Percentiles rank a stretch among this genome's conserved stretches.
phyloP scores from a whole-genome alignment of 2,329 filamentous ascomycete species.

The Nannizziopsis arthrosporioides region DNA sequence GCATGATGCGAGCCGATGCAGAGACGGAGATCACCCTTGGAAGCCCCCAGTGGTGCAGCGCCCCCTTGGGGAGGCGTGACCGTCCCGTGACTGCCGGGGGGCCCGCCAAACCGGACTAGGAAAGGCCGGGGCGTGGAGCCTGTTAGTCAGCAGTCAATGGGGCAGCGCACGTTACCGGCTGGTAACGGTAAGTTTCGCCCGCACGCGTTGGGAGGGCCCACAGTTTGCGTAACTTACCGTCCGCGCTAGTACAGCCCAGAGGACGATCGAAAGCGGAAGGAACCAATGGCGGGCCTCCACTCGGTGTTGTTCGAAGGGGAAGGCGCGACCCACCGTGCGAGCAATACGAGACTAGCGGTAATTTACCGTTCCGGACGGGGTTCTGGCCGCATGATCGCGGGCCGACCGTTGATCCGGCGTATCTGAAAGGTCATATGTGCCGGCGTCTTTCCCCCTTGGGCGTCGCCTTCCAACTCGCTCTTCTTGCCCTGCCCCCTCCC shows the following conservation, averaged over 20 bases:
- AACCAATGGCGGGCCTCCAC: slow-evolving; percentile 1
- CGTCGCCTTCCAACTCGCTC: slow-evolving; percentile 14
- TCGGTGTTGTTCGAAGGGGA: neutral
- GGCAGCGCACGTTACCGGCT: too few species aligned
- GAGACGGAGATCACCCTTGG: too few species aligned
- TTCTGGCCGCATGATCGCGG: neutral
- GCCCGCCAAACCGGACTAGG: slow-evolving; percentile 2
- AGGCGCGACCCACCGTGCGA: neutral
- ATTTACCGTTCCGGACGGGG: neutral
- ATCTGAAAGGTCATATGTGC: slow-evolving; percentile 9
- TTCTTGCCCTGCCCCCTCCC: slow-evolving; percentile 19
- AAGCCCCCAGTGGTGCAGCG: too few species aligned
- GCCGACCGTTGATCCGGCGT: slow-evolving; percentile 7
- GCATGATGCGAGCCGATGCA: too few species aligned
- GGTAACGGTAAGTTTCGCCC: neutral
- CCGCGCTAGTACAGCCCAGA: neutral
- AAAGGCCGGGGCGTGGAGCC: neutral
- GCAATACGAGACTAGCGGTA: slow-evolving; percentile 10
- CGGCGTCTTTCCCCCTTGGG: slow-evolving; percentile 19
- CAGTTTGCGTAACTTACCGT: too few species aligned
- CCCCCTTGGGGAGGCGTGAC: too few species aligned
- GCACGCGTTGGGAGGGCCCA: neutral
- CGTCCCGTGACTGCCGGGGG: too few species aligned
- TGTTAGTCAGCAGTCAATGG: neutral
- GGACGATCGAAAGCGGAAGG: slow-evolving; percentile 4